These are phyloP conservation scores for Apiotrichum gracile DNA, from an alignment of 1,284 basidiomycete species.

Conservation along the genomic window DNA sequence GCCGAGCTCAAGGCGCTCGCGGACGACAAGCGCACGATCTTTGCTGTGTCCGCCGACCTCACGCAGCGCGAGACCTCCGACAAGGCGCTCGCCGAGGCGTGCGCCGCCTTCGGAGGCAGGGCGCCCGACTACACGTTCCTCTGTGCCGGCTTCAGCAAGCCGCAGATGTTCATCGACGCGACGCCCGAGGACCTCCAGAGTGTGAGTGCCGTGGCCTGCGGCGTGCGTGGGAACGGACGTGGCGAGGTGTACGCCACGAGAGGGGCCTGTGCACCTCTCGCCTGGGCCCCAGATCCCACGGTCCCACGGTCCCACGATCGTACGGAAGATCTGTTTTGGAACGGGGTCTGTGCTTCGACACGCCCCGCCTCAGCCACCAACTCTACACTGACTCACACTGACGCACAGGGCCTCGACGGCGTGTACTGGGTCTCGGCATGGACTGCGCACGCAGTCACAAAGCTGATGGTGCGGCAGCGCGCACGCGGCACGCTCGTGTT, in stretches of 20 bases:
- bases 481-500: slow-evolving; percentile 67
- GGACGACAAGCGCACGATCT: slow-evolving; percentile 55
- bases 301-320: no score
- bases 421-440: slow-evolving; percentile 58
- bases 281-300: no score
- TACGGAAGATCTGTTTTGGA: no score
- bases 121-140: slow-evolving; percentile 70
- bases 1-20: slow-evolving; percentile 57
- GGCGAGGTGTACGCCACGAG: no score
- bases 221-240: no score
- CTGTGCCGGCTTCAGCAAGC: slow-evolving; percentile 66
- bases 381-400: neutral
- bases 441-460: slow-evolving; percentile 67
- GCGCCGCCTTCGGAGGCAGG: slow-evolving; percentile 52
- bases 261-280: no score
- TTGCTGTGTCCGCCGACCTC: slow-evolving; percentile 61
- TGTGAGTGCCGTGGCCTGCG: slow-evolving; percentile 43
- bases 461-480: slow-evolving; percentile 61
- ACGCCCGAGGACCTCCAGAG: slow-evolving; percentile 56
- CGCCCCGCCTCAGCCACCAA: no score
- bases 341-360: no score
- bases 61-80: slow-evolving; percentile 52
- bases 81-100: slow-evolving; percentile 60
- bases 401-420: slow-evolving; percentile 46
- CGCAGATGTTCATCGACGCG: slow-evolving; percentile 67